phyloP scores from a whole-genome alignment of 2,329 filamentous ascomycete genomes.

The Beauveria asiatica region DNA sequence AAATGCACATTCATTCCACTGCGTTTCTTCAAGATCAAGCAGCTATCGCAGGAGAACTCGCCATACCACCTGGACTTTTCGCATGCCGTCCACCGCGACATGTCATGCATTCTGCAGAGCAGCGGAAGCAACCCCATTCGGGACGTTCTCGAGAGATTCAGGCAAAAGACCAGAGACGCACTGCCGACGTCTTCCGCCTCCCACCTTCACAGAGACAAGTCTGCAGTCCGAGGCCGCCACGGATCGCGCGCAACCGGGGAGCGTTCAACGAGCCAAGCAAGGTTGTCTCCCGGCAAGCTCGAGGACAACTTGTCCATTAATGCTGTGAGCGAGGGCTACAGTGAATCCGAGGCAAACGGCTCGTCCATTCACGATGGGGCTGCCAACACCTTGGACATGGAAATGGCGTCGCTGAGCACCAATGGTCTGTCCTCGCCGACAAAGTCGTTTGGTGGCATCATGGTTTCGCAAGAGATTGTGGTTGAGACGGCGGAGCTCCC shows the following conservation, averaged over 20 bases:
- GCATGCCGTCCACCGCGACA: constrained; percentile 51
- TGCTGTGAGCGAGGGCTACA: background rate
- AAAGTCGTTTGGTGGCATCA: constrained; percentile 44
- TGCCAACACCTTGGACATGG: background rate
- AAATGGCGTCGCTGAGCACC: background rate
- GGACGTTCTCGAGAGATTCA: background rate
- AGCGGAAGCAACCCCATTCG: background rate
- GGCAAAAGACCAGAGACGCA: background rate
- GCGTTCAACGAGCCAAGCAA: constrained; percentile 10
- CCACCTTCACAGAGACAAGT: background rate
- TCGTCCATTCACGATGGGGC: background rate
- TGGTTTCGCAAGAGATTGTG: constrained; percentile 53
- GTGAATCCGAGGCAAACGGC: background rate
- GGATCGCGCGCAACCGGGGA: background rate
- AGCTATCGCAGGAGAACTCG: constrained; percentile 49
- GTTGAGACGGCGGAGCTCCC: constrained; percentile 16
- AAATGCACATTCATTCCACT: constrained; percentile 53
- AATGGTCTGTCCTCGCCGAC: background rate
- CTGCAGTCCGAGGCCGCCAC: background rate
- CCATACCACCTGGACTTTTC: constrained; percentile 51
- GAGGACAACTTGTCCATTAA: constrained; percentile 1
- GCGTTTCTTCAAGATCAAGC: constrained; percentile 57
- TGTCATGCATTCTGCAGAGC: constrained; percentile 39
- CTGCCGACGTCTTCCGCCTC: background rate
- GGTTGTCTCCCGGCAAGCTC: constrained; percentile 17